Evolutionary conservation across 2,329 filamentous ascomycete genomes (phyloP), one percentile per base, ranked within the genome.

Genomic region (Didymellaceae sp.): DNA sequence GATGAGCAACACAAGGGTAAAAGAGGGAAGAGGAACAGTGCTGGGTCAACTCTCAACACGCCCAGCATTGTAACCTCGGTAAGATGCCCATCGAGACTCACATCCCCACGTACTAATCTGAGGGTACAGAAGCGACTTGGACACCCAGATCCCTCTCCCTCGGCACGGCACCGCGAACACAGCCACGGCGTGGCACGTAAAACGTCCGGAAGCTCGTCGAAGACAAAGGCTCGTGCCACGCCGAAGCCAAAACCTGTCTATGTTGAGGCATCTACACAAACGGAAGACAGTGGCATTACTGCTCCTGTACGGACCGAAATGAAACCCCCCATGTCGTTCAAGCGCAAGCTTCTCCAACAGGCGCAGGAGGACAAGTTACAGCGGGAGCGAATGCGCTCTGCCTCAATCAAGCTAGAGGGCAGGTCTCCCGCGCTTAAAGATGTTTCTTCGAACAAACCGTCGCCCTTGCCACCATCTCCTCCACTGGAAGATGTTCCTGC

Each of bases 11-110:
- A 77, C 24, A 79, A 71, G 31, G 60, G 78, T 45, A 79, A 76
- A 57, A 81, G 80, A 68, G 83, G 80, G 66, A 82, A 86, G 63
- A 76, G 81, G 44, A 78, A 78, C 48, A 85, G 81, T 62, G 81
- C 77, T 33, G 80, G 80, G 40, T 82, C 81, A 16, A 75, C 71
- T 11, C 74, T 82, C 43, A 80, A 81, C 41, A 82, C 78, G 30
- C 78, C 80, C 14, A 76, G 75, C 55, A 66, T 75, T 52, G 68
- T 71, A 20, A 70, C 75, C 20, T 78, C 76, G 24, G 73, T 75
- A 70, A 71, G 72, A 46, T 44, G 25, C 41, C 38, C 20, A 20
- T 45, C 52, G 17, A 54, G 51, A 53, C 31, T 48, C 37, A 45
- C 50, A 34, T 51, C 52, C 44, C 56, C 47, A 21, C 14, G 35